Conservation (phyloP, 768 basidiomycete species). For the Tubosaeta sp. region DNA sequence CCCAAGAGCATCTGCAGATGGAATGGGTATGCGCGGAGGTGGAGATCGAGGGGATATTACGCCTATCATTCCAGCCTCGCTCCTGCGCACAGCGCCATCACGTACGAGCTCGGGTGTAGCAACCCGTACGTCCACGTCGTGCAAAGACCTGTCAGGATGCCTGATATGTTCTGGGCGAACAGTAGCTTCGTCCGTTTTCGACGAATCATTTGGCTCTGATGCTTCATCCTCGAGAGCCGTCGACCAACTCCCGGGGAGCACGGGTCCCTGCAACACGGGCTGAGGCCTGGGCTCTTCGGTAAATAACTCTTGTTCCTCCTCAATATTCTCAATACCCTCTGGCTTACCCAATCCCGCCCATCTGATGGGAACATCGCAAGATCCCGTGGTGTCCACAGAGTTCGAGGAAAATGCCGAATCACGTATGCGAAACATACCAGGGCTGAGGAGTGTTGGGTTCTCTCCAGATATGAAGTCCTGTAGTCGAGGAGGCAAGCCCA, state of each 20-base stretch:
- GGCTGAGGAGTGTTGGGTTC: slow-evolving; percentile 43
- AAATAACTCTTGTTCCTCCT: slow-evolving; percentile 31
- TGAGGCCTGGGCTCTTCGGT: slow-evolving; percentile 22
- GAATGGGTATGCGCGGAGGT: slow-evolving; percentile 25
- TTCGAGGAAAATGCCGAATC: slow-evolving; percentile 59
- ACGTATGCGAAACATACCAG: slow-evolving; percentile 51
- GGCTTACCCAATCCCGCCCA: slow-evolving; percentile 51
- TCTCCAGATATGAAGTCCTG: slow-evolving; percentile 22
- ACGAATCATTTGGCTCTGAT: slow-evolving; percentile 24
- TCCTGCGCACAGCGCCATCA: slow-evolving; percentile 47
- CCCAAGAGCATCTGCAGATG: slow-evolving; percentile 22
- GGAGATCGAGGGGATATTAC: slow-evolving; percentile 37
- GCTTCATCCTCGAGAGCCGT: slow-evolving; percentile 50
- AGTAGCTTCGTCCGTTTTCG: slow-evolving; percentile 24
- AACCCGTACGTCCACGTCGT: slow-evolving; percentile 49
- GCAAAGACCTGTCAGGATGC: slow-evolving; percentile 35
- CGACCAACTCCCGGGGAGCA: slow-evolving; percentile 54
- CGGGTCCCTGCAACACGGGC: slow-evolving; percentile 31
- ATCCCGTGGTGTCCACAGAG: slow-evolving; percentile 40
- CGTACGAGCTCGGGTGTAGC: slow-evolving; percentile 49
- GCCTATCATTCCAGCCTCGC: slow-evolving; percentile 59
- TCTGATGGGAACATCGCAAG: slow-evolving; percentile 52
- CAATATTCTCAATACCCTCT: slow-evolving; percentile 36
- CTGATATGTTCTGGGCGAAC: slow-evolving; percentile 25
- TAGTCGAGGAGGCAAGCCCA: slow-evolving; percentile 15